phyloP scores from a whole-genome alignment of 176 grass and related monocot species.

The Bonia amplexicaulis region DNA sequence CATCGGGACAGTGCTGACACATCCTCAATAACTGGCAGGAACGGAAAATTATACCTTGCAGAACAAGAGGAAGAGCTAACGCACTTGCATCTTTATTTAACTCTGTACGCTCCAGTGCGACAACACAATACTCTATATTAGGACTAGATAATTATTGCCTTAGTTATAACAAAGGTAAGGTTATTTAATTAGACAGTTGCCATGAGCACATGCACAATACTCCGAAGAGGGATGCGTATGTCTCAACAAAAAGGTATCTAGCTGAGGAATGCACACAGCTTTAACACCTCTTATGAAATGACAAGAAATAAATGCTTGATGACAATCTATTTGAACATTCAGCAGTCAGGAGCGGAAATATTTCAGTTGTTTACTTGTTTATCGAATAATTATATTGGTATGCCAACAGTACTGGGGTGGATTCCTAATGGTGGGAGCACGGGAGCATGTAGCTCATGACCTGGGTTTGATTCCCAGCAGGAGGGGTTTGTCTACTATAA shows the following conservation, averaged over 20 bases:
- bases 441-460: background rate
- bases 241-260: background rate
- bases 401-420: background rate
- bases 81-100: background rate
- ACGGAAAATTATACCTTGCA: background rate
- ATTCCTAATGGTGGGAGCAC: background rate
- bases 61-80: background rate
- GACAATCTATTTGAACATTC: background rate
- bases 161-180: background rate
- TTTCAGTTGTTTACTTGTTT: slow-evolving; percentile 1
- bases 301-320: background rate
- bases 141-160: background rate
- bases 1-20: background rate
- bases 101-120: background rate
- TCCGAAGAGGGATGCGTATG: background rate
- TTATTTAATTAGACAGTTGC: background rate
- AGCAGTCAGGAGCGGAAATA: background rate
- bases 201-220: background rate
- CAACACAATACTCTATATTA: background rate
- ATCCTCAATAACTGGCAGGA: background rate
- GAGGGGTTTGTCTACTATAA: background rate
- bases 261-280: background rate
- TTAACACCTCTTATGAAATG: background rate
- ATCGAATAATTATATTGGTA: background rate
- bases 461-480: background rate